Evolutionary conservation across 2,329 filamentous ascomycete genomes (phyloP), one percentile per base, ranked within the genome.

Genomic region (Aspergillus pseudoviridinutans): DNA sequence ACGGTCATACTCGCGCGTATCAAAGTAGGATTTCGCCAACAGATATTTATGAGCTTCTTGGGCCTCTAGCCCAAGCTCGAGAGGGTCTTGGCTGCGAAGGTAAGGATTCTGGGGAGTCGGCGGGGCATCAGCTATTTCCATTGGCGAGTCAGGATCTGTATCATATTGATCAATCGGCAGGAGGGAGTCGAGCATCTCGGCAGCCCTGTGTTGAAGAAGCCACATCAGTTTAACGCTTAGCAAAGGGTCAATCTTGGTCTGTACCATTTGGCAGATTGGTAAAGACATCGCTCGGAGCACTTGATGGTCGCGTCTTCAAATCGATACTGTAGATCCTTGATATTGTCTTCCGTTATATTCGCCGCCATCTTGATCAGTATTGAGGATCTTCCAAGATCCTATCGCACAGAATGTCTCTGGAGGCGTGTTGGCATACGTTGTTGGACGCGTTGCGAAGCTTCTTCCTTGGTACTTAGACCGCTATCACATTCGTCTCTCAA

Each of bases 181-280:
- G 44, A 97, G 86, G 2, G 94, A 89, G 68, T 90, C 91, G 57
- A 97, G 85, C 64, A 97, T 86, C 78, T 99, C 94, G 67, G 94
- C 93, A 50, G 92, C 91, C 93, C 93, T 97, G 70, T 42, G 12
- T 61, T 41, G 47, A 24, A 49, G 50, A 28, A 35, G 14, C 29
- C 49, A 3, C 20, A 50, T 67, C 29, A 71, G 62, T 55, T 52
- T 10, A 8, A 24, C 22, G 24, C 12, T 8, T 17, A 44, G 25
- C 42, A 46, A 46, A 22, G 12, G 20, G 46, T 17, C 17, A 28
- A 5, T 12, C 22, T 47, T 28, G 27, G 29, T 49, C 29, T 20
- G 25, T 66, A 96, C 94, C 94, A 99, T 86, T 97, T 97, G 28
- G 94, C 88, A 6, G 93, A 94, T 68, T 97, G 92, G 70, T 97